These are phyloP conservation scores for Phyllosticta citribraziliensis DNA, from an alignment of 2,329 filamentous ascomycete species.

Conservation along the genomic window DNA sequence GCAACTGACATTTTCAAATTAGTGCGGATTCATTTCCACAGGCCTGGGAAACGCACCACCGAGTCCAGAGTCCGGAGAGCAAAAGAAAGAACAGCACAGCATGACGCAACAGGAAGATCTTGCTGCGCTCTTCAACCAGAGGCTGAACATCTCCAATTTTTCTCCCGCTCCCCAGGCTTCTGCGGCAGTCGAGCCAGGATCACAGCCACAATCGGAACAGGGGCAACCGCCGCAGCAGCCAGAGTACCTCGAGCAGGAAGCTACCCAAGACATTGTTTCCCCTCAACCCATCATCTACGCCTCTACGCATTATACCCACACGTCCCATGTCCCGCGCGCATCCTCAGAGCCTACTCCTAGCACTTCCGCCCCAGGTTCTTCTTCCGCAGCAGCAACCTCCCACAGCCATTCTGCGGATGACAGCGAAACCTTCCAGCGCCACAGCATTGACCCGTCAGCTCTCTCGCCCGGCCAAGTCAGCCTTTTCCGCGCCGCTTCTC, in stretches of 20 bases:
- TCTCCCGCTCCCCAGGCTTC: conserved; percentile 11
- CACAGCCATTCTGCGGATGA: conserved; percentile 15
- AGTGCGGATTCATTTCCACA: conserved; percentile 34
- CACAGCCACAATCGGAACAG: conserved; percentile 7
- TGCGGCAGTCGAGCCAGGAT: conserved; percentile 5
- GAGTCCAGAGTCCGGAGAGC: conserved; percentile 19
- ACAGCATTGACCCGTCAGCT: conserved; percentile 59
- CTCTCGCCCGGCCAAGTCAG: conserved; percentile 67
- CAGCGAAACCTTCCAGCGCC: conserved; percentile 46
- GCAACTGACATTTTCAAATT: conserved; percentile 18
- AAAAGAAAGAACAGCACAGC: conserved; percentile 34
- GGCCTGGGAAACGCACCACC: conserved; percentile 25
- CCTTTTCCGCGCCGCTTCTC: conserved; percentile 67
- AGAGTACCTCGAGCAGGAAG: conserved; percentile 11
- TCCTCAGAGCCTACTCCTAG: conserved; percentile 9
- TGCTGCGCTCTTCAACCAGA: conserved; percentile 68
- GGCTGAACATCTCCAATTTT: conserved; percentile 32
- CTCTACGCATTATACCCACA: conserved; percentile 78
- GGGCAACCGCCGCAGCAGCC: conserved; percentile 19
- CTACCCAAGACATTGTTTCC: background rate
- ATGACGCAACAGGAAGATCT: conserved; percentile 68
- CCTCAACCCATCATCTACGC: conserved; percentile 56
- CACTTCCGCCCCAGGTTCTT: conserved; percentile 11
- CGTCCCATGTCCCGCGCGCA: conserved; percentile 47
- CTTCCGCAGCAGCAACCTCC: conserved; percentile 31